Evolutionary conservation across 2,329 filamentous ascomycete genomes (phyloP).

Genomic region (Penicillium sp.): DNA sequence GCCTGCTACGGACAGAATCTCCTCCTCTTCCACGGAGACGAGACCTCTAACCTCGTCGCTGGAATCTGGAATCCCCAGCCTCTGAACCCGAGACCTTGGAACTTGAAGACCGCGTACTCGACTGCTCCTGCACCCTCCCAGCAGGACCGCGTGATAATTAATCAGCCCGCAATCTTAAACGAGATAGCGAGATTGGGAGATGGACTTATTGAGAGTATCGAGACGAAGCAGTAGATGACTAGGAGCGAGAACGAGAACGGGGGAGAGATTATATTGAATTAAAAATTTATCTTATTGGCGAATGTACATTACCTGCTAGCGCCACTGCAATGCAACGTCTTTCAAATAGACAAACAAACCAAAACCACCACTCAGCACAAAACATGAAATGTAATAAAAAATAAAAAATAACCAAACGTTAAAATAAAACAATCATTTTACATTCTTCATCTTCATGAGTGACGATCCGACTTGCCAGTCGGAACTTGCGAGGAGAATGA

Average conservation of each 20-base stretch:
- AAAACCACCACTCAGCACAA: too few species aligned
- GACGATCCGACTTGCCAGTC: constrained; percentile 49
- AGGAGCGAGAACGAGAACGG: too few species aligned
- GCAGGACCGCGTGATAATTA: constrained; percentile 37
- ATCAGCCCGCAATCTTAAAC: constrained; percentile 46
- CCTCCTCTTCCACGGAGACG: constrained; percentile 76
- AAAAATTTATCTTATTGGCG: constrained; percentile 18
- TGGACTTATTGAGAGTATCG: constrained; percentile 70
- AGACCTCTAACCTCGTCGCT: constrained; percentile 61
- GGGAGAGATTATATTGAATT: too few species aligned
- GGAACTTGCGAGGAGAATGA: constrained; percentile 77
- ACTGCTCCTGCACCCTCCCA: constrained; percentile 32
- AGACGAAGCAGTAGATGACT: constrained; percentile 44
- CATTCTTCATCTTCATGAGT: constrained; percentile 19
- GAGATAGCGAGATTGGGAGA: constrained; percentile 57
- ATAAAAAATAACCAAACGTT: constrained; percentile 1
- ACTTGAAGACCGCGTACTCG: constrained; percentile 44
- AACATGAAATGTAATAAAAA: constrained; percentile 14
- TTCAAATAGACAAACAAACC: constrained; percentile 18
- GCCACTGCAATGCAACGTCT: constrained; percentile 38
- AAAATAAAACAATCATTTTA: constrained; percentile 11
- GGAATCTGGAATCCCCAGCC: constrained; percentile 67
- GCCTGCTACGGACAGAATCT: constrained; percentile 69
- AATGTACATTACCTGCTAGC: constrained; percentile 33
- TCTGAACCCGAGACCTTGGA: constrained; percentile 36